Conservation (phyloP, 495 filamentous ascomycete genomes). For the Xylaria curta region DNA sequence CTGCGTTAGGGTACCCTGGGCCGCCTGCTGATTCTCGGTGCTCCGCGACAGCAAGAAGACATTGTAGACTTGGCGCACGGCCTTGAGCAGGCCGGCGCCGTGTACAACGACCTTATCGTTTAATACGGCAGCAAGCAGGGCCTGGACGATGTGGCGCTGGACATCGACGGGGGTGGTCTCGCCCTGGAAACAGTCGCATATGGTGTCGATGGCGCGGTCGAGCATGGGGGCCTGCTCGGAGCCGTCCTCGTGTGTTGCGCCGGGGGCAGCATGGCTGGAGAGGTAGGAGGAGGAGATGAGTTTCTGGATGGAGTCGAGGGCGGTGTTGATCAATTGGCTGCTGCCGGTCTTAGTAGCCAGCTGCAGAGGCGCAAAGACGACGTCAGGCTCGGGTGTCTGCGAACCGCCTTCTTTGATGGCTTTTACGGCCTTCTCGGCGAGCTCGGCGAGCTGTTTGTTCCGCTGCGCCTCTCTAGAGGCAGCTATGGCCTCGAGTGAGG, state of each 20-base stretch:
- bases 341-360: slow-evolving; percentile 85
- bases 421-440: slow-evolving; percentile 77
- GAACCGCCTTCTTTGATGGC: slow-evolving; percentile 80
- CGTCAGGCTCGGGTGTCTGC: slow-evolving; percentile 77
- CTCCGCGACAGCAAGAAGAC: slow-evolving; percentile 95
- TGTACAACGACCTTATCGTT: slow-evolving; percentile 99
- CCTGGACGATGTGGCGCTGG: slow-evolving; percentile 98
- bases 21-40: slow-evolving; percentile 91
- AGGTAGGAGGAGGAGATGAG: slow-evolving; percentile 99
- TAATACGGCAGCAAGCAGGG: slow-evolving; percentile 89
- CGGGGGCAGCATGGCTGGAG: slow-evolving; percentile 67
- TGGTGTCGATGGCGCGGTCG: slow-evolving; percentile 97
- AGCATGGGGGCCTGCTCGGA: slow-evolving; percentile 70
- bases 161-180: slow-evolving; percentile 89
- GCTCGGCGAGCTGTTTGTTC: slow-evolving; percentile 78
- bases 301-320: slow-evolving; percentile 97
- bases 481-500: slow-evolving; percentile 87
- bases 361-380: slow-evolving; percentile 89
- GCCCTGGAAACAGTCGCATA: slow-evolving; percentile 98
- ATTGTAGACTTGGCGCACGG: slow-evolving; percentile 98
- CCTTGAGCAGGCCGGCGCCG: slow-evolving; percentile 94
- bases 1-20: slow-evolving; percentile 94
- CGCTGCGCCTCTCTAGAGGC: slow-evolving; percentile 85
- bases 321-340: slow-evolving; percentile 82
- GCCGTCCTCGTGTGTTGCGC: slow-evolving; percentile 51